These are phyloP conservation scores for Trichoderma virens DNA, from an alignment of 495 filamentous ascomycete species.

Conservation along the genomic window DNA sequence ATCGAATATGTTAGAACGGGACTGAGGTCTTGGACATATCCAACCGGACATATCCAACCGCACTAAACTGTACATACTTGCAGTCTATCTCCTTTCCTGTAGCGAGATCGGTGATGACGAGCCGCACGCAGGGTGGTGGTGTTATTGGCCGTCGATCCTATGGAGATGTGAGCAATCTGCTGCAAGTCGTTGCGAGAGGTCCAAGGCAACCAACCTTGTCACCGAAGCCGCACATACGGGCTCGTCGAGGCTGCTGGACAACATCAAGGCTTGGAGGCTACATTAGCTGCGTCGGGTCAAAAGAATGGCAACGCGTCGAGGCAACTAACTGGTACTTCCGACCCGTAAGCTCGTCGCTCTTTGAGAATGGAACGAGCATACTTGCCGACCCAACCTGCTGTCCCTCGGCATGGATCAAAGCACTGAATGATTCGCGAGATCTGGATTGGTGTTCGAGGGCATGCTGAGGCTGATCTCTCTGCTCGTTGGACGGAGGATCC, in stretches of 20 bases:
- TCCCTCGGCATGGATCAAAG: neutral
- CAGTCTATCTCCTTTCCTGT: slow-evolving; percentile 84
- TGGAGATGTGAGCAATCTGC: slow-evolving; percentile 13
- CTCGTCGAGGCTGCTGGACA: slow-evolving; percentile 86
- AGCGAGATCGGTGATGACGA: slow-evolving; percentile 69
- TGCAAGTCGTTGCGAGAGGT: neutral
- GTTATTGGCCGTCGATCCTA: slow-evolving; percentile 95
- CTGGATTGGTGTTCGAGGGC: neutral
- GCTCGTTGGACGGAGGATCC: neutral
- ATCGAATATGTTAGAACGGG: neutral
- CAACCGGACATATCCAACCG: neutral
- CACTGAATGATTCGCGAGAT: neutral
- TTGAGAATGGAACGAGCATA: neutral
- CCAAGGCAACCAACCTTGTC: slow-evolving; percentile 68
- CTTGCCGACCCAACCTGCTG: neutral
- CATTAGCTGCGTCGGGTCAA: neutral
- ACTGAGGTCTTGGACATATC: neutral
- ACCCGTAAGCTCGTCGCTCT: neutral
- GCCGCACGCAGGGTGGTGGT: slow-evolving; percentile 83
- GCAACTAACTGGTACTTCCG: slow-evolving; percentile 1
- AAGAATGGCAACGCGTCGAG: neutral
- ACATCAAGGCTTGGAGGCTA: slow-evolving; percentile 57
- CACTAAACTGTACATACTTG: slow-evolving; percentile 53
- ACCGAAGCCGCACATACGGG: slow-evolving; percentile 98
- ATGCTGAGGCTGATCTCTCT: neutral